Evolutionary conservation across 2,329 filamentous ascomycete species (phyloP).

Genomic region (Biscogniauxia sp.): DNA sequence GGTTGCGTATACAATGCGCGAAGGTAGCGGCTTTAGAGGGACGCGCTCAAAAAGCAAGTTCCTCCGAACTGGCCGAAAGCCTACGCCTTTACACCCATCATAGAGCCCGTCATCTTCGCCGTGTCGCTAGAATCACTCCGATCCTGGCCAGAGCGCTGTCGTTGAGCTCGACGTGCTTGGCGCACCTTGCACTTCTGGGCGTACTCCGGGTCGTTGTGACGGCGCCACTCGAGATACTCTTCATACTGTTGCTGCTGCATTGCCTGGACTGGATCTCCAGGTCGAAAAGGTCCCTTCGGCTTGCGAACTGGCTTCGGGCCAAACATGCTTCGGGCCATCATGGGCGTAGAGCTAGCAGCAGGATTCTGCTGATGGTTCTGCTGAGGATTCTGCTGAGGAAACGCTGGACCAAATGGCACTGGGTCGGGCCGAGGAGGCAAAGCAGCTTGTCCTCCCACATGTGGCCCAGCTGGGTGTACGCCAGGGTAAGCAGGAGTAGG

Average conservation of each 20-base stretch:
- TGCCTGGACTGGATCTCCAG: constrained; percentile 19
- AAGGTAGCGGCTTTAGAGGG: not conserved
- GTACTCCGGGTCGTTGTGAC: constrained; percentile 23
- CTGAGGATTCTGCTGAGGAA: not conserved
- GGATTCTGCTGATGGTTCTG: not conserved
- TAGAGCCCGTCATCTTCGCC: not conserved
- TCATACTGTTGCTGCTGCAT: constrained; percentile 30
- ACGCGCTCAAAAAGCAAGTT: not conserved
- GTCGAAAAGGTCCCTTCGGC: constrained; percentile 24
- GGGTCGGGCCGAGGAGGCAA: not conserved
- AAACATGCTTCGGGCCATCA: constrained; percentile 21
- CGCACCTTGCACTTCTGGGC: constrained; percentile 28
- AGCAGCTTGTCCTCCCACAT: not conserved
- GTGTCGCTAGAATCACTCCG: not conserved
- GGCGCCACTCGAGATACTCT: constrained; percentile 29
- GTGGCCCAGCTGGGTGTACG: not conserved
- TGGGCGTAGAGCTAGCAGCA: not conserved
- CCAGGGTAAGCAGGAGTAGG: not conserved
- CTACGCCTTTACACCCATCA: not conserved
- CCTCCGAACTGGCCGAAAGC: not conserved
- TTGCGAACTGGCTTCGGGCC: constrained; percentile 34
- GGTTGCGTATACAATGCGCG: not conserved
- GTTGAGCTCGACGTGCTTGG: constrained; percentile 28
- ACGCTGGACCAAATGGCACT: not conserved
- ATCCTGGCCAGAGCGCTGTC: constrained; percentile 2